Evolutionary conservation across 768 basidiomycete species (phyloP).

Genomic region (Cystofilobasidium bisporidii): DNA sequence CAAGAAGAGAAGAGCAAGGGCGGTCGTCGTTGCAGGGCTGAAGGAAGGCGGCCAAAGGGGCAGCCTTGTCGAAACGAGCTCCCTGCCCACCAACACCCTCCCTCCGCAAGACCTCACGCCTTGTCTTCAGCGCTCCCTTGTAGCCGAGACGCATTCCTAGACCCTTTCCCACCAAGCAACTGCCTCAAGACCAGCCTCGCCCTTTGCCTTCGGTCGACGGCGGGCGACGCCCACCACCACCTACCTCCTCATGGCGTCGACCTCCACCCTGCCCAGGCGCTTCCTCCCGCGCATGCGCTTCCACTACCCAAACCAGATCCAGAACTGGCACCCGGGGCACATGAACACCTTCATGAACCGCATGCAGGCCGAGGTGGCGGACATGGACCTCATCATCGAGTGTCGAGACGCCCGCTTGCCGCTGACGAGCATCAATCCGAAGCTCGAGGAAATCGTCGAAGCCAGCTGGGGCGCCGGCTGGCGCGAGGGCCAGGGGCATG

Average conservation of each 20-base stretch:
- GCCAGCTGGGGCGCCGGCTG: conserved; percentile 33
- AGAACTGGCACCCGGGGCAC: conserved; percentile 52
- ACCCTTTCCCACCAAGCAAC: too few species aligned
- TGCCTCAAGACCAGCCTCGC: too few species aligned
- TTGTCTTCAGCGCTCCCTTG: too few species aligned
- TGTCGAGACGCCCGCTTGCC: conserved; percentile 86
- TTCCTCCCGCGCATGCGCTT: conserved; percentile 25
- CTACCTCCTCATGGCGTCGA: not conserved
- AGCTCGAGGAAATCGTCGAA: conserved; percentile 56
- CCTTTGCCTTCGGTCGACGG: not conserved
- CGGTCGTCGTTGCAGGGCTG: too few species aligned
- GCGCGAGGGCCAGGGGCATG: conserved; percentile 30
- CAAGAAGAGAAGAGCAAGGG: too few species aligned
- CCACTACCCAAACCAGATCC: conserved; percentile 16
- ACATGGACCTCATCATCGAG: conserved; percentile 70
- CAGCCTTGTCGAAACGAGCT: too few species aligned
- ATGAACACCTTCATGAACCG: conserved; percentile 78
- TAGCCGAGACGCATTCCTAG: too few species aligned
- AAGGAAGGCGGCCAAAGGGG: not conserved
- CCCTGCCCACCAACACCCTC: not conserved
- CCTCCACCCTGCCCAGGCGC: conserved; percentile 1
- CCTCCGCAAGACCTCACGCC: too few species aligned
- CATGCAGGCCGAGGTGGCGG: conserved; percentile 64
- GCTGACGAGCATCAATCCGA: conserved; percentile 83
- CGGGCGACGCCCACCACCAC: not conserved